phyloP scores from a whole-genome alignment of 2,329 filamentous ascomycete species.

The Hymenoscyphus occultus region DNA sequence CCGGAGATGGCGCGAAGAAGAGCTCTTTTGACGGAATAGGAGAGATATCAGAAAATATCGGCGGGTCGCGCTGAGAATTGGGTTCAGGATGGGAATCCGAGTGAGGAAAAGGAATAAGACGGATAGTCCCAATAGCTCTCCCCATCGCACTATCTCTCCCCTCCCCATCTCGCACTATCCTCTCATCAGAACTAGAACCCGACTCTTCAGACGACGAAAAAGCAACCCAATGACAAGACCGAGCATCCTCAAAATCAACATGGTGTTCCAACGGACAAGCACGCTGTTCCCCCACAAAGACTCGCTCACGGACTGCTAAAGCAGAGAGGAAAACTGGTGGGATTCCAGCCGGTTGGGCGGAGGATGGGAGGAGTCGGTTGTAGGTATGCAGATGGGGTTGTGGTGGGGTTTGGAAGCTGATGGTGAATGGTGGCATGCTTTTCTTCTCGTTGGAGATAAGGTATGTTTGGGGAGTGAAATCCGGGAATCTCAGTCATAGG shows the following conservation, averaged over 20 bases:
- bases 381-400: constrained; percentile 14
- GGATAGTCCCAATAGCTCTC: constrained; percentile 10
- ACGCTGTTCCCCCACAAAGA: constrained; percentile 57
- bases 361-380: constrained; percentile 14
- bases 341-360: constrained; percentile 35
- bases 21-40: background rate
- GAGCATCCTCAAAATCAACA: constrained; percentile 73
- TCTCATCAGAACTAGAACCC: too few relatives aligned
- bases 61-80: constrained; percentile 6
- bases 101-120: constrained; percentile 60
- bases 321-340: constrained; percentile 57
- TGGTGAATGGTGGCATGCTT: background rate
- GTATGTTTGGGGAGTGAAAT: background rate
- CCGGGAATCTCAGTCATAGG: background rate
- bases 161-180: background rate
- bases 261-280: constrained; percentile 61
- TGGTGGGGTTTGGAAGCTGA: constrained; percentile 12
- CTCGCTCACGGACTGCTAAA: constrained; percentile 56
- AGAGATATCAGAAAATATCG: background rate
- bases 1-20: constrained; percentile 10
- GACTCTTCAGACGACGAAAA: constrained; percentile 5
- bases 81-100: constrained; percentile 33
- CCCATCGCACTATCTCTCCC: background rate
- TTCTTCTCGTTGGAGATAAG: background rate
- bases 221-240: constrained; percentile 75